These are phyloP conservation scores for Leccinum huronense DNA, from an alignment of 1,284 basidiomycete species.

Conservation along the genomic window DNA sequence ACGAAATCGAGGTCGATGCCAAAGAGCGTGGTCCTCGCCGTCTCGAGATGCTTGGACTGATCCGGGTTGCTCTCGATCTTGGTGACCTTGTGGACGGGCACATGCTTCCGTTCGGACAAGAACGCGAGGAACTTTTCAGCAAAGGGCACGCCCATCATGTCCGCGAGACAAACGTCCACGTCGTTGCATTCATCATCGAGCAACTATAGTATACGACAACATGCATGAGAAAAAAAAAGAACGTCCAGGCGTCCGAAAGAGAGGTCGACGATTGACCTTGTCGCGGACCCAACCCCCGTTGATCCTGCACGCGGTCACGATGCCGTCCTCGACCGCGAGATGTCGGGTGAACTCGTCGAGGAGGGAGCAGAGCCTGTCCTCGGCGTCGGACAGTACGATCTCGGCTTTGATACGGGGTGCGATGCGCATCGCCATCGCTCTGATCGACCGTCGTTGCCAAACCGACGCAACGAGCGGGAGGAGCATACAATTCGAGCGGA, in stretches of 20 bases:
- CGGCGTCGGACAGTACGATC: conserved; percentile 55
- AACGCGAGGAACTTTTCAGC: conserved; percentile 78
- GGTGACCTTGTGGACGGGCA: conserved; percentile 58
- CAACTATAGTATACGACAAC: conserved; percentile 52
- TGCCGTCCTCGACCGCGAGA: conserved; percentile 50
- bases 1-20: conserved; percentile 93
- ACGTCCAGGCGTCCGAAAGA: conserved; percentile 6
- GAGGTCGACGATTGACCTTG: conserved; percentile 63
- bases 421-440: conserved; percentile 33
- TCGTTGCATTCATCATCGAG: conserved; percentile 85
- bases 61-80: conserved; percentile 95
- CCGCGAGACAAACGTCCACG: conserved; percentile 88
- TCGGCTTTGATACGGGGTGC: conserved; percentile 31
- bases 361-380: conserved; percentile 60
- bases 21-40: conserved; percentile 84
- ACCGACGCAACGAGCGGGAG: conserved; percentile 1
- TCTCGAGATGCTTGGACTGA: conserved; percentile 98
- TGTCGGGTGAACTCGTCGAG: conserved; percentile 66
- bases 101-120: conserved; percentile 50
- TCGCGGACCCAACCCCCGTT: conserved; percentile 98
- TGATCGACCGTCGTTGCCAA: conserved; percentile 17
- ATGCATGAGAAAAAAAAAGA: conserved; percentile 11
- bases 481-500: conserved; percentile 27
- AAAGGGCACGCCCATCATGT: conserved; percentile 90
- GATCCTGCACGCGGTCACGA: conserved; percentile 73